Conservation (phyloP, 2,329 filamentous ascomycete genomes). For the Fusarium piperis region DNA sequence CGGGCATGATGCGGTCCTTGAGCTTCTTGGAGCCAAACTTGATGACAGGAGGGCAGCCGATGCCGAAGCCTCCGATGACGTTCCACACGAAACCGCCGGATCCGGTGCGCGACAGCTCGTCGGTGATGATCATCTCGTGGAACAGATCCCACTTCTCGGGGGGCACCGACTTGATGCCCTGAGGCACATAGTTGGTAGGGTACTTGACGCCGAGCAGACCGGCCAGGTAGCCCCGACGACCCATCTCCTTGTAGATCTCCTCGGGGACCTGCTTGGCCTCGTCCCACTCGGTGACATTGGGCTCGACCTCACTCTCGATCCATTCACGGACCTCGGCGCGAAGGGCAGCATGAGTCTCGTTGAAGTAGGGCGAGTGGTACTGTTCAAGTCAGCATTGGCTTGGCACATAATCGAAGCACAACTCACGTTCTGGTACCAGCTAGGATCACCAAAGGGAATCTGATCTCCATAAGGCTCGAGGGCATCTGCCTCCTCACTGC, state of each 20-base stretch:
- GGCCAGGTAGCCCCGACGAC: constrained; percentile 90
- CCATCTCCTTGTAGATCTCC: constrained; percentile 94
- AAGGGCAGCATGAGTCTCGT: constrained; percentile 90
- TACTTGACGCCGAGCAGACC: constrained; percentile 88
- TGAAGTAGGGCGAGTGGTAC: constrained; percentile 98
- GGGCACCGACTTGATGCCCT: constrained; percentile 77
- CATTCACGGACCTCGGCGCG: constrained; percentile 91
- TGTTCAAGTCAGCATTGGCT: constrained; percentile 48
- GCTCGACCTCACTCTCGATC: constrained; percentile 90
- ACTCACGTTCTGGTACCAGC: constrained; percentile 92
- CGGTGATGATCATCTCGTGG: constrained; percentile 95
- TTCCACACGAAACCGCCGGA: constrained; percentile 98
- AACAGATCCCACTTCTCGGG: constrained; percentile 97
- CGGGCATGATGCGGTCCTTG: constrained; percentile 87
- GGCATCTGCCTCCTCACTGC: constrained; percentile 67
- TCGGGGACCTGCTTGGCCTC: constrained; percentile 91
- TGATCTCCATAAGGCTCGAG: constrained; percentile 86
- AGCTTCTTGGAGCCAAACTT: constrained; percentile 90
- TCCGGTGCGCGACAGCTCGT: constrained; percentile 88
- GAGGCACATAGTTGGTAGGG: constrained; percentile 77
- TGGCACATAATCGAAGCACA: not conserved
- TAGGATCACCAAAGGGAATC: constrained; percentile 91
- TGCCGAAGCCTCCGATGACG: constrained; percentile 94
- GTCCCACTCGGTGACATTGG: constrained; percentile 94
- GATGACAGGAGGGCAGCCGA: constrained; percentile 89